Percentiles rank a stretch among this genome's conserved stretches.
Evolutionary conservation across 106 monocot genomes (phyloP).

Genomic region (Dendrobium chrysotoxum): DNA sequence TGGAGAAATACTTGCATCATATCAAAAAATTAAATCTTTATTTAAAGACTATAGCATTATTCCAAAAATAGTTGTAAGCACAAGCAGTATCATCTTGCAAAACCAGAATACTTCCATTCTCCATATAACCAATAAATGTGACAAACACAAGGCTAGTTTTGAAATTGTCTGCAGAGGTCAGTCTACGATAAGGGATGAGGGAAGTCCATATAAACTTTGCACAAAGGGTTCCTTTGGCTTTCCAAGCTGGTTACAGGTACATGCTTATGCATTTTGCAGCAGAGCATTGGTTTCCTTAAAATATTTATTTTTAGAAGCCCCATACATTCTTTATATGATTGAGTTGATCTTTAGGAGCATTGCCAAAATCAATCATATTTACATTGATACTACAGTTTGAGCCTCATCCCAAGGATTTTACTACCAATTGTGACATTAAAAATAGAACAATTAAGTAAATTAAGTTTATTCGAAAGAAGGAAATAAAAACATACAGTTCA

Average conservation of each 20-base stretch:
- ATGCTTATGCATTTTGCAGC: too few species aligned
- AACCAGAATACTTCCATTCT: slow-evolving; percentile 38
- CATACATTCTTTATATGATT: too few species aligned
- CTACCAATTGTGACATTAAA: not conserved
- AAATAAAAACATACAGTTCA: not conserved
- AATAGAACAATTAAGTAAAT: not conserved
- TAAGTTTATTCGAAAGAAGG: not conserved
- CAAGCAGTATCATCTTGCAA: slow-evolving; percentile 55
- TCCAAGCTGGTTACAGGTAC: too few species aligned
- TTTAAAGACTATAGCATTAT: slow-evolving; percentile 27
- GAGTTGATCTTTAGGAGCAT: not conserved
- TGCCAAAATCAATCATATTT: not conserved
- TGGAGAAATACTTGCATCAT: slow-evolving; percentile 36
- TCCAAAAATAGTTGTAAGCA: slow-evolving; percentile 62
- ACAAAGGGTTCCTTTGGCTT: too few species aligned
- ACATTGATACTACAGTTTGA: not conserved
- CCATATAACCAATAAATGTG: too few species aligned
- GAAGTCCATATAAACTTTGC: too few species aligned
- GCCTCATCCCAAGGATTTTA: not conserved
- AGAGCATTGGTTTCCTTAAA: too few species aligned
- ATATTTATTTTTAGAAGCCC: too few species aligned
- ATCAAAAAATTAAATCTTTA: slow-evolving; percentile 31
- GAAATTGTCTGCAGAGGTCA: too few species aligned
- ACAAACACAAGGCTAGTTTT: too few species aligned
- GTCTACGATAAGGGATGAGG: too few species aligned